These are phyloP conservation scores for Trichosporon sp. DNA, from an alignment of 1,284 basidiomycete genomes.

Conservation along the genomic window DNA sequence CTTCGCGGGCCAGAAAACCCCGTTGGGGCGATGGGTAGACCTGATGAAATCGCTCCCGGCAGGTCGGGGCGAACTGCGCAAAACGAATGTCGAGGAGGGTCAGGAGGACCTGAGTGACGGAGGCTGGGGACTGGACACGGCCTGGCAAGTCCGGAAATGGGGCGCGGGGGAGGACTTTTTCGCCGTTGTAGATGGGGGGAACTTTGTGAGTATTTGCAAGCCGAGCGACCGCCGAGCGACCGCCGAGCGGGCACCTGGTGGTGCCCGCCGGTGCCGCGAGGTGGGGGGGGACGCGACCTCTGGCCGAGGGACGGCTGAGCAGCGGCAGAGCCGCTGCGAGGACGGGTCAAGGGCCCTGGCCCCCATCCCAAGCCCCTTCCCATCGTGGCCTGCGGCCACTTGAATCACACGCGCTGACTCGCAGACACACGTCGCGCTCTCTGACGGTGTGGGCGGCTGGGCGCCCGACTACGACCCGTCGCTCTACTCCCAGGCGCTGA, in stretches of 20 bases:
- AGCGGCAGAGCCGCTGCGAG: no score
- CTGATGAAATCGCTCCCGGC: conserved; percentile 43
- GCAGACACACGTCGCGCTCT: conserved; percentile 57
- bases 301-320: no score
- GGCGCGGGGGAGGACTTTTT: conserved; percentile 56
- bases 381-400: no score
- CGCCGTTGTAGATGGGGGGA: conserved; percentile 37
- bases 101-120: conserved; percentile 30
- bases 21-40: conserved; percentile 48
- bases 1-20: conserved; percentile 29
- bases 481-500: conserved; percentile 60
- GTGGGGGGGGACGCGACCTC: no score
- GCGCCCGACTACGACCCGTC: conserved; percentile 60
- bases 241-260: neutral
- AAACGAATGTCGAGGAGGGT: conserved; percentile 20
- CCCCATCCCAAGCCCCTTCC: no score
- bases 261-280: no score
- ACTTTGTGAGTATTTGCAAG: conserved; percentile 39
- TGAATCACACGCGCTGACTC: conserved; percentile 20
- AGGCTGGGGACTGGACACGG: conserved; percentile 40
- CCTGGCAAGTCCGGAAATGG: conserved; percentile 38
- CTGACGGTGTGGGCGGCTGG: conserved; percentile 65
- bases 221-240: no score
- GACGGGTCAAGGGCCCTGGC: no score
- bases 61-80: conserved; percentile 47